Evolutionary conservation across 2,329 filamentous ascomycete genomes (phyloP), one percentile per base, ranked within the genome.

Genomic region (Colletotrichum musicola): DNA sequence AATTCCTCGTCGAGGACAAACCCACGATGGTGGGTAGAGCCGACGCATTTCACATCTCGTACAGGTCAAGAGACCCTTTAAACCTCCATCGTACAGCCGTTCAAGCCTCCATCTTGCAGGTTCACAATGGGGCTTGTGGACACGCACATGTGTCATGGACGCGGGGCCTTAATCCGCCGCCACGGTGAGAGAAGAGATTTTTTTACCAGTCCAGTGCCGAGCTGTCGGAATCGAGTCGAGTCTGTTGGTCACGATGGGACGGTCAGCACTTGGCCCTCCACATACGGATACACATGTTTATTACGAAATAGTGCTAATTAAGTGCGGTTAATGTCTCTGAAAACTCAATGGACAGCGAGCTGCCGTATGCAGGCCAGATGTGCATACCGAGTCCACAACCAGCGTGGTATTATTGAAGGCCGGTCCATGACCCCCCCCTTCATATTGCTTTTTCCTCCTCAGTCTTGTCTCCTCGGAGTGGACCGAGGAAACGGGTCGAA

Each of bases 351-450:
- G 30, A 49, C 40, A 59, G 40, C 40, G 61, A 60, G 53, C 16
- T 54, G 61, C 54, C 65, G 61, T 57, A 55, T 68, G 64, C 27
- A 64, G 47, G 35, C 38, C 54, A 49, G 60, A 59, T 59, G 16
- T 68, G 64, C 64, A 58, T 51, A 9, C 42, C 38, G 59, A 40
- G 46, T 14, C 59, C 59, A 62, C 59, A 57, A n/a, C 59, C 46
- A 58, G 54, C 44, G 60, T 58, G 22, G 53, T 44, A 64, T 64
- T 68, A 64, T 58, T 68, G 64, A 53, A 64, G 44, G 59, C 64
- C 27, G 35, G 64, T 18, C 40, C 14, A 44, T 40, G 49, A 22
- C 30, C 60, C 55, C 30, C 30, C 30, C 30, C 30, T 9, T 35
- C 54, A 40, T 61, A 30, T 62, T 62, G 58, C 46, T 68, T 61